A percentile compares a stretch with the other conserved stretches of the same genome.
These are phyloP conservation scores for Mycena haematopus DNA, from an alignment of 768 basidiomycete species.

Conservation along the genomic window DNA sequence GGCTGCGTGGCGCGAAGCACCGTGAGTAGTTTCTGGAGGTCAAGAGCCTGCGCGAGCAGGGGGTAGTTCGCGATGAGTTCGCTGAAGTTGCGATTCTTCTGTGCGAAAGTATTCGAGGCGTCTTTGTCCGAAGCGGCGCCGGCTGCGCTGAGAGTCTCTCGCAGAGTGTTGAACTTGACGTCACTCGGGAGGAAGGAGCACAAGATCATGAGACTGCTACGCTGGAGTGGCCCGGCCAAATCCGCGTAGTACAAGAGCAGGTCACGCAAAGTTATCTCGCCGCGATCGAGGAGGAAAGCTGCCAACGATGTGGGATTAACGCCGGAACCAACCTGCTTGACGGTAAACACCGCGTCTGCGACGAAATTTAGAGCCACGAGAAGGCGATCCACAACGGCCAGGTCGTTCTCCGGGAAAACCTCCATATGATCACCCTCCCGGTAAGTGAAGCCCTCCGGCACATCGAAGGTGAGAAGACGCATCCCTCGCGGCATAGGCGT, in stretches of 20 bases:
- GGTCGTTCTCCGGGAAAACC: slow-evolving; percentile 26
- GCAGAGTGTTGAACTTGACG: slow-evolving; percentile 9
- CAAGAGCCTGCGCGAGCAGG: slow-evolving; percentile 9
- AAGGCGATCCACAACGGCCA: slow-evolving; percentile 20
- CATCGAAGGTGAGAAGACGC: slow-evolving; percentile 22
- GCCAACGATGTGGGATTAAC: slow-evolving; percentile 23
- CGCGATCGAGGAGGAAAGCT: slow-evolving; percentile 11
- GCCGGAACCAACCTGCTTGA: slow-evolving; percentile 7
- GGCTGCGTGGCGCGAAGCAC: slow-evolving; percentile 24
- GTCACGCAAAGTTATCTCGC: slow-evolving; percentile 18
- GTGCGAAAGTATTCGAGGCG: neutral
- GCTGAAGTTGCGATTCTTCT: slow-evolving; percentile 23
- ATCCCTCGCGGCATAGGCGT: slow-evolving; percentile 23
- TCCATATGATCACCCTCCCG: slow-evolving; percentile 28
- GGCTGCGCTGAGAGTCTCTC: slow-evolving; percentile 5
- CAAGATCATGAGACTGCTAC: slow-evolving; percentile 5
- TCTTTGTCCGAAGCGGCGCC: neutral
- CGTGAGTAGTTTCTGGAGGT: slow-evolving; percentile 17
- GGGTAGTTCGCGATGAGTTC: slow-evolving; percentile 20
- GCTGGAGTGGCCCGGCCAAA: slow-evolving; percentile 22
- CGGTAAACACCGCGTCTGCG: slow-evolving; percentile 23
- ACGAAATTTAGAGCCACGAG: slow-evolving; percentile 21
- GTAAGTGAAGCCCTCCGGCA: slow-evolving; percentile 21
- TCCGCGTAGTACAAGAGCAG: slow-evolving; percentile 23
- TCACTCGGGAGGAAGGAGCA: slow-evolving; percentile 18